phyloP scores from a whole-genome alignment of 306 rosid species.

The Dalbergia cochinchinensis region DNA sequence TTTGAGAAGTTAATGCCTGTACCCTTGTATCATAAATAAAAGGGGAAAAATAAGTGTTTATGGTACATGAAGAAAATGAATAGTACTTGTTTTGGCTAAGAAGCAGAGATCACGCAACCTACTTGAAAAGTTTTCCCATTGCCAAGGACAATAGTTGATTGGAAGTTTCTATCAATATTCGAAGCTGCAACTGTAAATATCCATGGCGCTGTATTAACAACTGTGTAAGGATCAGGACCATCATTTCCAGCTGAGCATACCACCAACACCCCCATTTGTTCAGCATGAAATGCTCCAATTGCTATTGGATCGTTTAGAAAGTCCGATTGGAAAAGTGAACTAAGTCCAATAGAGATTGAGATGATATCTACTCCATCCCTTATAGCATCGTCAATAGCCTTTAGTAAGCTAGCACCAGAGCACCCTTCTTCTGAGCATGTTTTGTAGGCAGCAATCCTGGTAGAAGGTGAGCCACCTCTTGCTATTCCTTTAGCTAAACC shows the following conservation, averaged over 20 bases:
- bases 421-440: constrained; percentile 86
- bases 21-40: constrained; percentile 62
- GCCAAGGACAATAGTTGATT: constrained; percentile 75
- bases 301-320: constrained; percentile 81
- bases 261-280: constrained; percentile 81
- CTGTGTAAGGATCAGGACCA: constrained; percentile 82
- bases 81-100: not conserved
- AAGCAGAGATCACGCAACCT: constrained; percentile 37
- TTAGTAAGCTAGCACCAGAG: constrained; percentile 72
- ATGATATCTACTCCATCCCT: constrained; percentile 92
- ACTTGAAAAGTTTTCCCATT: constrained; percentile 70
- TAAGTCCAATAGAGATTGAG: constrained; percentile 86
- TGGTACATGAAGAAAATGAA: constrained; percentile 16
- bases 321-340: constrained; percentile 69
- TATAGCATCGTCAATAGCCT: constrained; percentile 91
- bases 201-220: constrained; percentile 95
- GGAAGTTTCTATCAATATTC: constrained; percentile 83
- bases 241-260: constrained; percentile 93
- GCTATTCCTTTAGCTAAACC: constrained; percentile 86
- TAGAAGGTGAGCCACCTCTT: constrained; percentile 80
- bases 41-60: not conserved
- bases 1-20: constrained; percentile 80
- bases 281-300: constrained; percentile 96
- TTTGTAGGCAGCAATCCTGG: constrained; percentile 84
- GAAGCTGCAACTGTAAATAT: constrained; percentile 93